A percentile compares a stretch with the other conserved stretches of the same genome.
Evolutionary conservation across 2,329 filamentous ascomycete species (phyloP).

Genomic region (Mariannaea elegans): DNA sequence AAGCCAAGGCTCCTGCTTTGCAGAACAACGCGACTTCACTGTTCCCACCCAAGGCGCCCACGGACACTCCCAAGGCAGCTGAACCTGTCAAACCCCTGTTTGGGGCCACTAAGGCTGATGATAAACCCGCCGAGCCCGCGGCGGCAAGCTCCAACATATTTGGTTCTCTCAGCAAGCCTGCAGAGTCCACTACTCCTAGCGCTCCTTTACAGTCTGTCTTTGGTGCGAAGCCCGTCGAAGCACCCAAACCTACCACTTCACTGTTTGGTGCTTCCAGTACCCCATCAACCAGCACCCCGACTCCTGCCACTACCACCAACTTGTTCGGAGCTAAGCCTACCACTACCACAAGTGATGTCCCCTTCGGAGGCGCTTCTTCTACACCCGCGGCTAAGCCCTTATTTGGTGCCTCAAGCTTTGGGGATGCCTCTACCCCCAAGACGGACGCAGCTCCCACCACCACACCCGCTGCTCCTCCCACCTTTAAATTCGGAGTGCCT

Average conservation of each 20-base stretch:
- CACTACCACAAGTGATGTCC: conserved; percentile 32
- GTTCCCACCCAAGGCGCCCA: conserved; percentile 45
- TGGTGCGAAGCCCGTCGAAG: conserved; percentile 42
- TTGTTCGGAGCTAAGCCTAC: conserved; percentile 41
- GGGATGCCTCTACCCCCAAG: conserved; percentile 30
- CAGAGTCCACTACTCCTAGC: conserved; percentile 37
- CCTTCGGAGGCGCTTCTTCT: conserved; percentile 44
- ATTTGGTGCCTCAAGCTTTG: conserved; percentile 40
- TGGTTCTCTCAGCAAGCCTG: conserved; percentile 46
- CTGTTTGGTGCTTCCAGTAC: conserved; percentile 44
- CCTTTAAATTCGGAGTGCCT: conserved; percentile 47
- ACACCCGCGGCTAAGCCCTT: conserved; percentile 36
- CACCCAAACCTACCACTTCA: conserved; percentile 37
- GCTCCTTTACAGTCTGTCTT: conserved; percentile 45
- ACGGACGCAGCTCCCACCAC: conserved; percentile 31
- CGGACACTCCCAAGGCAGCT: conserved; percentile 40
- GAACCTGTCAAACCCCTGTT: conserved; percentile 43
- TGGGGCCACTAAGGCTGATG: conserved; percentile 34
- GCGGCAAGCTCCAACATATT: conserved; percentile 48
- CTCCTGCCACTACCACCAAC: conserved; percentile 27
- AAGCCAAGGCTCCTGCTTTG: conserved; percentile 42
- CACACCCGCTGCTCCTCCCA: conserved; percentile 37
- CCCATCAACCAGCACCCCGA: conserved; percentile 20
- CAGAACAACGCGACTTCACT: conserved; percentile 44
- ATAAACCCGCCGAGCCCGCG: conserved; percentile 35